These are phyloP conservation scores for Taxillus chinensis DNA, from an alignment of 164 flowering plant species.

Conservation along the genomic window DNA sequence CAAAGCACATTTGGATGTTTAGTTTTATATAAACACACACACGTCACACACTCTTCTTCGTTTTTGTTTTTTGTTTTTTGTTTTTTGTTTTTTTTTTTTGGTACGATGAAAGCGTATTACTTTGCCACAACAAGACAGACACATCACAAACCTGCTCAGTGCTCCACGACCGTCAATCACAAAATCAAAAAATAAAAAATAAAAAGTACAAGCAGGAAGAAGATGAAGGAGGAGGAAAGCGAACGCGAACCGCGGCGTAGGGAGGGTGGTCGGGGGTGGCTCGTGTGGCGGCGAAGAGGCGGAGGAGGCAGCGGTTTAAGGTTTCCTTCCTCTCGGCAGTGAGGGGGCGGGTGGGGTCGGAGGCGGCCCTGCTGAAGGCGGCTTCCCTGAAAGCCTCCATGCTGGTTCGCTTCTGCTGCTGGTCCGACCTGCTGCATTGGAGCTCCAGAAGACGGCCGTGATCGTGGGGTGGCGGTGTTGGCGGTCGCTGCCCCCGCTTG, in stretches of 20 bases:
- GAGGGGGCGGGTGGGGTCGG: neutral
- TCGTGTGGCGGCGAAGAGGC: neutral
- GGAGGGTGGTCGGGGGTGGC: constrained; percentile 24
- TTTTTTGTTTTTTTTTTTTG: too few relatives aligned
- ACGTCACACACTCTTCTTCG: too few relatives aligned
- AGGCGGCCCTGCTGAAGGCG: neutral
- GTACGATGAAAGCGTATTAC: too few relatives aligned
- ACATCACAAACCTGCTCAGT: neutral
- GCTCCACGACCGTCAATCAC: neutral
- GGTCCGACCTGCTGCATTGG: too few relatives aligned
- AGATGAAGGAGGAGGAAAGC: neutral
- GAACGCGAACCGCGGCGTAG: constrained; percentile 21
- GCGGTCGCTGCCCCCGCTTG: too few relatives aligned
- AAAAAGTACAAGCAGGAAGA: neutral
- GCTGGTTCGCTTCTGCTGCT: too few relatives aligned
- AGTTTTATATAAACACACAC: too few relatives aligned
- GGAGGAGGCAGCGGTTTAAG: constrained; percentile 13
- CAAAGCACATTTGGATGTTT: too few relatives aligned
- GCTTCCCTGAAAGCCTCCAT: neutral
- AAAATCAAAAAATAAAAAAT: neutral
- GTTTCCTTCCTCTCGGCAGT: neutral
- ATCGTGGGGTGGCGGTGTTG: too few relatives aligned
- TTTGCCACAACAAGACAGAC: neutral
- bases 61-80: too few relatives aligned
- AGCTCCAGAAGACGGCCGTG: too few relatives aligned